Evolutionary conservation across 2,329 filamentous ascomycete species (phyloP), one percentile per base, ranked within the genome.

Genomic region (Neodidymelliopsis sp.): DNA sequence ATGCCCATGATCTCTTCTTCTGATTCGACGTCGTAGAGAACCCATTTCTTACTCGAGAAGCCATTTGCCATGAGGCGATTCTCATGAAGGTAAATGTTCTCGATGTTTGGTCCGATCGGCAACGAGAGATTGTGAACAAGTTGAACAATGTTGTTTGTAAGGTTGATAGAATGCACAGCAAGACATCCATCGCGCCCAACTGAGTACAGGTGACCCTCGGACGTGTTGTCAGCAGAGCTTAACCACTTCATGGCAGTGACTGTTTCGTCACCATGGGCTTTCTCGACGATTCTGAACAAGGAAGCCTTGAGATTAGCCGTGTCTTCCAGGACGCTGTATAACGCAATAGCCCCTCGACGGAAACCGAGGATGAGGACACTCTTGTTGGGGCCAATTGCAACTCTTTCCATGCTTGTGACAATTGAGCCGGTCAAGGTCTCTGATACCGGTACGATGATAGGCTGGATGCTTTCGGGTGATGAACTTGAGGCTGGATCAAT

Each of bases 111-210:
- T 0, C 88, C 89, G 31, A 95, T 84, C 0, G 89, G 85, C 1
- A 89, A 83, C 3, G 79, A 76, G 0, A 87, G 83, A 57, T 87
- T 83, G 70, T 96, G 90, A 4, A 89, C 74, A 1, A 88, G 77
- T 9, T 71, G 50, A 1, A 69, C 23, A 2, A 37, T 28, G 1
- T 59, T 53, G 1, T 59, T 49, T 2, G 54, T 44, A 2, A 68
- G 41, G 4, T 76, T 50, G 5, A 77, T 43, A 25, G 49, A 24
- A 41, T 84, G 90, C 37, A 93, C 84, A 28, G 87, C 83, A 60
- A 88, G 91, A 38, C 79, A 84, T 2, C 91, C 90, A 68, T 96
- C 89, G 43, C 91, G 84, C 28, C 88, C 88, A 3, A 88, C 90
- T 0, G 87, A 87, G 11, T 93, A 72, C 30, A 96, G 79, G 48